Evolutionary conservation across 148 eudicot genomes (phyloP).

Genomic region (Chenopodium album): DNA sequence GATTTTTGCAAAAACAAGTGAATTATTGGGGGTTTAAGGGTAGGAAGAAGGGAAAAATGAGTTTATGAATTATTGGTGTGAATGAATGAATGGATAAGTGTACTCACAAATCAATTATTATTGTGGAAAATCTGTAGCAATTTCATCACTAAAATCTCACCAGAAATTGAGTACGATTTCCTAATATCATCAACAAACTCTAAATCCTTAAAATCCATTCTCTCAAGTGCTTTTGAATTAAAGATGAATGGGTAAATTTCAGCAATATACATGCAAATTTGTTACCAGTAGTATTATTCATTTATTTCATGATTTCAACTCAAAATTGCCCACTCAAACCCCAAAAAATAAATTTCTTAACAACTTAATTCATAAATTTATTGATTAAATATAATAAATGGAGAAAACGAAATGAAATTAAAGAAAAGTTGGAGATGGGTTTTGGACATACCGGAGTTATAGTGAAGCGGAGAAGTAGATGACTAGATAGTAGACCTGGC

Average conservation of each 20-base stretch:
- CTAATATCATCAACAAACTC: conserved; percentile 33
- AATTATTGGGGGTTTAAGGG: too few relatives aligned
- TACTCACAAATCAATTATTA: too few relatives aligned
- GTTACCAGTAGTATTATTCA: conserved; percentile 3
- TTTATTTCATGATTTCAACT: not conserved
- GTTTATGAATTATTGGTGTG: too few relatives aligned
- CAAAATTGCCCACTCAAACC: not conserved
- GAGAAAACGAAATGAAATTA: not conserved
- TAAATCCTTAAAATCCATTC: conserved; percentile 31
- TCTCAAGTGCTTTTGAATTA: conserved; percentile 32
- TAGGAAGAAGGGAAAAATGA: too few relatives aligned
- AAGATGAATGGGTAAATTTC: conserved; percentile 34
- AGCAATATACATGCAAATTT: conserved; percentile 10
- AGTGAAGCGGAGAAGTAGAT: conserved; percentile 11
- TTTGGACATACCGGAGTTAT: conserved; percentile 24
- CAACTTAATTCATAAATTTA: conserved; percentile 18
- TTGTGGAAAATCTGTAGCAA: not conserved
- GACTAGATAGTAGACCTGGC: too few relatives aligned
- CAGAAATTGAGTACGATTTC: conserved; percentile 28
- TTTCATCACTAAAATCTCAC: conserved; percentile 28
- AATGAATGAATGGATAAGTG: too few relatives aligned
- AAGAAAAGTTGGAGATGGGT: conserved; percentile 8
- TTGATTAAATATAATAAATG: conserved; percentile 1
- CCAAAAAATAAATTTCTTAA: too few relatives aligned
- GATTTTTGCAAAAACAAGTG: too few relatives aligned